phyloP scores from a whole-genome alignment of 1,284 basidiomycete species.

The Pyrrhoderma noxium region DNA sequence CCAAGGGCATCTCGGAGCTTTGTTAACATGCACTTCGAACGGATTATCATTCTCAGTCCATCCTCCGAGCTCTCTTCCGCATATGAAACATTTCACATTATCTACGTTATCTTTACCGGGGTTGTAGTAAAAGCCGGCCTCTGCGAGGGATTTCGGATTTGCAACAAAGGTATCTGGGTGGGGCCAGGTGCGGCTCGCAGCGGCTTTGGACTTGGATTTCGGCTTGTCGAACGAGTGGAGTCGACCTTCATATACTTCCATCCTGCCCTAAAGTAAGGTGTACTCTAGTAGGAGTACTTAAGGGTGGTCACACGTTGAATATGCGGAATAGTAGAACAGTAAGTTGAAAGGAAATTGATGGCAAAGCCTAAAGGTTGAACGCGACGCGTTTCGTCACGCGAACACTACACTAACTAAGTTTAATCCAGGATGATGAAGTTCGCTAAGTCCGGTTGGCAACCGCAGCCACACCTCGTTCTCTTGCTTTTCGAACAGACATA shows the following conservation, averaged over 20 bases:
- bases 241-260: constrained; percentile 14
- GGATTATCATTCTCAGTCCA: constrained; percentile 81
- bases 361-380: not conserved
- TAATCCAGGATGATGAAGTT: too few species aligned
- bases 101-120: constrained; percentile 57
- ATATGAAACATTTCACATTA: constrained; percentile 70
- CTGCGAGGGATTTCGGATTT: constrained; percentile 62
- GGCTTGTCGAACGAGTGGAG: constrained; percentile 48
- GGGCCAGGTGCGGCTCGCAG: constrained; percentile 53
- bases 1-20: constrained; percentile 67
- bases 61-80: constrained; percentile 66
- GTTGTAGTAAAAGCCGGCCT: constrained; percentile 77
- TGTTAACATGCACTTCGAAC: constrained; percentile 65
- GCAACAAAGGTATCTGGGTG: constrained; percentile 54
- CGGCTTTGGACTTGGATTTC: constrained; percentile 37
- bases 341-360: not conserved
- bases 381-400: not conserved
- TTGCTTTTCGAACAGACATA: not conserved
- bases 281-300: not conserved
- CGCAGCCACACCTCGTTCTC: too few species aligned
- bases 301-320: not conserved
- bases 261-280: not conserved
- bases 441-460: too few species aligned
- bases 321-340: not conserved
- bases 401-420: too few species aligned